These are phyloP conservation scores for Diaporthe sp. DNA, from an alignment of 2,329 filamentous ascomycete genomes.

Conservation along the genomic window DNA sequence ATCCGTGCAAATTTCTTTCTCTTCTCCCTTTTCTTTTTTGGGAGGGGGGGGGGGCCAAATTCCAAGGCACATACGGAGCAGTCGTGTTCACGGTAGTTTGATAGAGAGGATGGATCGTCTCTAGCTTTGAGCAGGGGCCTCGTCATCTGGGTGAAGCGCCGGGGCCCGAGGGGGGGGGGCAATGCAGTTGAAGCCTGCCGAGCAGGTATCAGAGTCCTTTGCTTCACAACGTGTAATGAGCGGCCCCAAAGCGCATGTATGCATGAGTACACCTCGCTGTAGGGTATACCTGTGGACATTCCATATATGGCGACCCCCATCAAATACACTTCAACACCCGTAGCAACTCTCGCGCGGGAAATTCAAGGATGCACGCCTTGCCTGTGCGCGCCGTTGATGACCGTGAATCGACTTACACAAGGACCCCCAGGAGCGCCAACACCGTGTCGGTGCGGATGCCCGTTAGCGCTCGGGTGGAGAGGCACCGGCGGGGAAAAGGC, in stretches of 20 bases:
- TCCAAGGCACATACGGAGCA: no score
- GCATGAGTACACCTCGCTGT: background rate
- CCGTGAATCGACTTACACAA: background rate
- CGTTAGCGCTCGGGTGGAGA: slow-evolving; percentile 27
- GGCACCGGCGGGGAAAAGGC: background rate
- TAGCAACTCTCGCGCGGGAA: background rate
- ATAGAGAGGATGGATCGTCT: no score
- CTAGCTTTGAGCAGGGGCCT: background rate
- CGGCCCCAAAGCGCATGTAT: background rate
- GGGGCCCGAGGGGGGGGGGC: background rate
- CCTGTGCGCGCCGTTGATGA: background rate
- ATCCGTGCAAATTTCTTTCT: no score
- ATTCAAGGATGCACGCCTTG: background rate
- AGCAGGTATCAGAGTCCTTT: background rate
- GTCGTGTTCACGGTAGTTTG: no score
- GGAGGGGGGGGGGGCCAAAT: no score
- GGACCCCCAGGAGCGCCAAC: background rate
- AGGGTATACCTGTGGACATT: background rate
- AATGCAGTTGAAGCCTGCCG: background rate
- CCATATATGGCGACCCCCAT: background rate
- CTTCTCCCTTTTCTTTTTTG: no score
- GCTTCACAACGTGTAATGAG: background rate
- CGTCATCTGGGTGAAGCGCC: background rate
- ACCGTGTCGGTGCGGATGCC: slow-evolving; percentile 7
- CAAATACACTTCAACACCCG: background rate